Evolutionary conservation across 176 grass and related monocot species (phyloP).

Genomic region (Dendrocalamus sinicus): DNA sequence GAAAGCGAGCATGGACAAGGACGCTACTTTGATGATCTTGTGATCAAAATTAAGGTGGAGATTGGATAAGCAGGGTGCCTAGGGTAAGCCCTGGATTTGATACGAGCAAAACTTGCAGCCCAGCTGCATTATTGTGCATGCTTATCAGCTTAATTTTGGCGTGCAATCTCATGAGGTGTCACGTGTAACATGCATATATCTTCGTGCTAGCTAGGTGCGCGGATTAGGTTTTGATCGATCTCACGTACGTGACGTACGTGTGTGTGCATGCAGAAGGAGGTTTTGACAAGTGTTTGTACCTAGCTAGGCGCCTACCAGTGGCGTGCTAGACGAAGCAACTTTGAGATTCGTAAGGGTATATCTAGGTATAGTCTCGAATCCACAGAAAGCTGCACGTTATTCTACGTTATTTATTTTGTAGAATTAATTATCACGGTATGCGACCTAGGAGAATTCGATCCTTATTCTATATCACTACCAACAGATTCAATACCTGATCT

Average conservation of each 20-base stretch:
- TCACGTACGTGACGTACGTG: conserved; percentile 44
- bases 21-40: not conserved
- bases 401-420: not conserved
- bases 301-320: too few relatives aligned
- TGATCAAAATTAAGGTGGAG: conserved; percentile 42
- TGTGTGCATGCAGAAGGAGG: too few relatives aligned
- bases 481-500: not conserved
- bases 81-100: conserved; percentile 30
- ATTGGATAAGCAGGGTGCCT: conserved; percentile 26
- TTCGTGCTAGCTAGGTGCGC: conserved; percentile 9
- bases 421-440: not conserved
- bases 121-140: not conserved
- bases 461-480: not conserved
- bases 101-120: conserved; percentile 33
- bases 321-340: too few relatives aligned
- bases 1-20: conserved; percentile 7
- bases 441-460: too few relatives aligned
- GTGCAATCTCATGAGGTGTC: conserved; percentile 4
- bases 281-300: too few relatives aligned
- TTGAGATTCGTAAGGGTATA: too few relatives aligned
- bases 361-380: too few relatives aligned
- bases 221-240: conserved; percentile 36
- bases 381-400: too few relatives aligned
- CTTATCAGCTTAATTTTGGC: conserved; percentile 27
- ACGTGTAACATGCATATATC: conserved; percentile 19